Evolutionary conservation across 352 stramenopile species (phyloP), one percentile per base, ranked within the genome.

Genomic region (Pythium aphanidermatum): DNA sequence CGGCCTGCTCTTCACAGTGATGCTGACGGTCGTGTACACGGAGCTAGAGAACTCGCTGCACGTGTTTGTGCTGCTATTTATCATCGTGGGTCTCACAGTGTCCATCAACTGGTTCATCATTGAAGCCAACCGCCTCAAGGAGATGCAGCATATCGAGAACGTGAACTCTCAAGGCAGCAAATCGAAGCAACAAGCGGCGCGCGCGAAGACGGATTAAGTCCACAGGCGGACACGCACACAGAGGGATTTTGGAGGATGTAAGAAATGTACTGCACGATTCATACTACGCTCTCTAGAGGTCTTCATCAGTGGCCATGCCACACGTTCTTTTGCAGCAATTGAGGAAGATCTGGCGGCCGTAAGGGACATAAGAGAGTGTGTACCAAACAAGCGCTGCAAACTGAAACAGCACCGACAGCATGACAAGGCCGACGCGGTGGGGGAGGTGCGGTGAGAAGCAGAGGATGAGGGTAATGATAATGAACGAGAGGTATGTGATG

Each of bases 51-150:
- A 86, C 51, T 92, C 80, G 50, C 68, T 80, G 54, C 80, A 92
- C 59, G 60, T 86, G 46, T 92, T 86, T 50, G 65, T 92, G 32
- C 58, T 92, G 67, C 76, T 92, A 25, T 92, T 92, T 46, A 69
- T 92, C 38, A 72, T 84, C 21, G 46, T 86, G n/a, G 80, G 80
- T 6, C 71, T 92, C 43, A 83, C 79, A 1, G 50, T 84, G 27
- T 90, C 80, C 24, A 90, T 92, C 65, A 92, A 92, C 61, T 87
- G 78, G 77, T 92, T 90, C 63, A 81, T 92, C 53, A 58, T 90
- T 32, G 69, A 87, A 26, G 70, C 77, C 27, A 83, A 89, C 52
- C 59, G 65, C 26, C 66, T 89, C 46, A 70, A 80, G 31, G 60
- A 80, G 28, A 51, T 63, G 20, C 59, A 67, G 13, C 55, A 54